These are phyloP conservation scores for Trichosporon sp. DNA, from an alignment of 1,284 basidiomycete species.

Conservation along the genomic window DNA sequence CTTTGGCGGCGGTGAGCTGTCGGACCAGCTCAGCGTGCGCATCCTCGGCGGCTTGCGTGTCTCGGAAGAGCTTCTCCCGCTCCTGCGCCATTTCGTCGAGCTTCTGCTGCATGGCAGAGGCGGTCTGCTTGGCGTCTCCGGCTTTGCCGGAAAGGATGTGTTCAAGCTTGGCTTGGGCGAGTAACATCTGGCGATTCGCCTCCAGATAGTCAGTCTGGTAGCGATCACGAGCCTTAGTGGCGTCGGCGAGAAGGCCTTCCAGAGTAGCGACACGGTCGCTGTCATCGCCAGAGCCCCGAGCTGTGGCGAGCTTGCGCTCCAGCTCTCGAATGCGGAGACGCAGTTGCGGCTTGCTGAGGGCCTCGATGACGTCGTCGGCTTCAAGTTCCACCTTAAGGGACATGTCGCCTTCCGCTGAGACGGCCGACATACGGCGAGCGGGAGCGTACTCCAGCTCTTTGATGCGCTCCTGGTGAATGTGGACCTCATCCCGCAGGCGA, in stretches of 20 bases:
- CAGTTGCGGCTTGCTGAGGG: constrained; percentile 10
- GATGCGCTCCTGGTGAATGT: constrained; percentile 85
- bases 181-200: constrained; percentile 74
- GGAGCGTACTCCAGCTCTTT: constrained; percentile 68
- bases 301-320: constrained; percentile 71
- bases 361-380: constrained; percentile 38
- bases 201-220: constrained; percentile 85
- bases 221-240: constrained; percentile 77
- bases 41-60: constrained; percentile 48
- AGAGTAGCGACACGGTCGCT: constrained; percentile 68
- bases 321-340: constrained; percentile 69
- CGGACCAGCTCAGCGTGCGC: constrained; percentile 60
- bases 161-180: constrained; percentile 75
- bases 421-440: constrained; percentile 8
- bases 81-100: constrained; percentile 82
- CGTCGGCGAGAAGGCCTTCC: constrained; percentile 84
- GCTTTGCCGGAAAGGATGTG: constrained; percentile 80
- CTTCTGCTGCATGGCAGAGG: constrained; percentile 76
- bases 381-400: constrained; percentile 49
- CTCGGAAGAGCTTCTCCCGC: constrained; percentile 65
- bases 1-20: constrained; percentile 76
- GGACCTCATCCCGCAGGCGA: constrained; percentile 76
- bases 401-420: constrained; percentile 18
- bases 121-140: constrained; percentile 73
- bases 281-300: constrained; percentile 49